These are phyloP conservation scores for Microbotryum lychnidis-dioicae DNA, from an alignment of 1,284 basidiomycete species.

Conservation along the genomic window DNA sequence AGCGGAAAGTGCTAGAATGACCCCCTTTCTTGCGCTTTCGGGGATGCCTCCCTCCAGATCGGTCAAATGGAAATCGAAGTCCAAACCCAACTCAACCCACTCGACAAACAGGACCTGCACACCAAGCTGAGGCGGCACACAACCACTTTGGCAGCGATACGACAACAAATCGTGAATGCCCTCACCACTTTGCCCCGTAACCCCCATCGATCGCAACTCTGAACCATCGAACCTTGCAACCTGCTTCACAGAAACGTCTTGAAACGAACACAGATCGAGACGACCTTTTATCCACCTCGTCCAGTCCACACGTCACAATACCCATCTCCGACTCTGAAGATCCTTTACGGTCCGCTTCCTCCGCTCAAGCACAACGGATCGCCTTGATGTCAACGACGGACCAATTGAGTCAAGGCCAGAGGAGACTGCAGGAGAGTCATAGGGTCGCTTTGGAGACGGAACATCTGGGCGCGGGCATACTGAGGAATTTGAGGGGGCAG, in stretches of 20 bases:
- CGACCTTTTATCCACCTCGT: constrained; percentile 39
- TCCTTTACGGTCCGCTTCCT: background rate
- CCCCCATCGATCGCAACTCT: too few species aligned
- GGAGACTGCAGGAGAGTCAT: constrained; percentile 80
- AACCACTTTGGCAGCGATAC: constrained; percentile 60
- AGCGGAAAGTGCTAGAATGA: too few species aligned
- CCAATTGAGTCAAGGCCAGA: constrained; percentile 43
- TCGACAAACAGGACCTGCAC: constrained; percentile 62
- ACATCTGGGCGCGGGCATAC: constrained; percentile 85
- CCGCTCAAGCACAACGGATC: constrained; percentile 55
- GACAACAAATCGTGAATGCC: constrained; percentile 55
- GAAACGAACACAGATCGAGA: constrained; percentile 42
- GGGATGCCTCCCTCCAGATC: constrained; percentile 49
- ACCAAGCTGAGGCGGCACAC: constrained; percentile 64
- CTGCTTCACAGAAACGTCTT: constrained; percentile 41
- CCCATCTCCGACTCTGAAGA: constrained; percentile 56
- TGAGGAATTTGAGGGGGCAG: constrained; percentile 75
- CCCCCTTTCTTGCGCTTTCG: background rate
- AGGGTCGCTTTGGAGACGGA: constrained; percentile 93
- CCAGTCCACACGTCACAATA: constrained; percentile 41
- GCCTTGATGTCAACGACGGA: constrained; percentile 53
- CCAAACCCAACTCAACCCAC: constrained; percentile 70
- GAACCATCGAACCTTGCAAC: too few species aligned
- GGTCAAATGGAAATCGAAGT: constrained; percentile 99
- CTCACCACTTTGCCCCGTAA: background rate